Evolutionary conservation across 2,329 filamentous ascomycete genomes (phyloP), one percentile per base, ranked within the genome.

Genomic region (Exophiala phaeomuriformis): DNA sequence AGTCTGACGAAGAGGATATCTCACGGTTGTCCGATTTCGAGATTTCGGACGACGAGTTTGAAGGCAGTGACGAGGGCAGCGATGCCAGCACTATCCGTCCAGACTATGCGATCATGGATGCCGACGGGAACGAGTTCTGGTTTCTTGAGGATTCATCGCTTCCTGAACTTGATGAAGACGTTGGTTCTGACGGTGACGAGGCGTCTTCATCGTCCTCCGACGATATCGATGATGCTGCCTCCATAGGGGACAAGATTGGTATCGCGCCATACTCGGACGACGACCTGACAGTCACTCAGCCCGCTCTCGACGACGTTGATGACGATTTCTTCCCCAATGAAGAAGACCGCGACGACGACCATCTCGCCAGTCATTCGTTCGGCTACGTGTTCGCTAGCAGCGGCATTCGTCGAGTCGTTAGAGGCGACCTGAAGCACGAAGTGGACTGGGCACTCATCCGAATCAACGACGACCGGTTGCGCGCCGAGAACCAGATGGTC

Each of bases 401-500:
- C 27, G 91, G 91, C 4, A 86, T 97, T 54, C 83, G 89, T 3
- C 82, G 91, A 31, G 84, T 86, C 66, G 78, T 75, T 48, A 79
- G 84, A 55, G 77, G 85, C 56, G 83, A 85, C 3, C 73, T 94
- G 28, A 76, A 88, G 4, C 91, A 96, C 67, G 91, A 97, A 68
- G 90, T 97, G 42, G 91, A 97, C 68, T 97, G 91, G 91, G 90
- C 90, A 0, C 74, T 97, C 2, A 90, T 97, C 63, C 82, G 87
- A 61, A 88, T 97, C 59, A 75, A 85, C 7, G 76, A 84, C 3
- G 78, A 84, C 7, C 82, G 91, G 1, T 73, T 84, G 9, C 87
- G 91, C 2, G 75, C 79, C 0, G 78, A 81, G 55, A 96, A 96
- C 63, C 70, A 80, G 7, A 84, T 95, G 27, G 19, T 52, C 63